These are phyloP conservation scores for Xylaria longipes DNA, from an alignment of 495 filamentous ascomycete genomes.

Conservation along the genomic window DNA sequence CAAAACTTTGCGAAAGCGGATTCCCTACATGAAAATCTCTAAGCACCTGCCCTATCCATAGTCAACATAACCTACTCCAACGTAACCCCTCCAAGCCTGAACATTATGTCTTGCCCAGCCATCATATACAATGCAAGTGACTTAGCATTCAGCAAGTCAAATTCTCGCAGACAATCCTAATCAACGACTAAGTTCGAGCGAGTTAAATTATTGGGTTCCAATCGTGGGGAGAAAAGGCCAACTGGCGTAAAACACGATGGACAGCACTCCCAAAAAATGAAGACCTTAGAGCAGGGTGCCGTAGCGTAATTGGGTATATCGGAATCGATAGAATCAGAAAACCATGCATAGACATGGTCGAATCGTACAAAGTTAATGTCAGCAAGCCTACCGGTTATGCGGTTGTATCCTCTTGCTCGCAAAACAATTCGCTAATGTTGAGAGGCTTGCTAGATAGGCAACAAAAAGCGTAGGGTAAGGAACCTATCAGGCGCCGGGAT, in stretches of 20 bases:
- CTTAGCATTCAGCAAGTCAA: background rate
- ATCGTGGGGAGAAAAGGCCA: slow-evolving; percentile 6
- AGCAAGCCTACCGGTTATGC: background rate
- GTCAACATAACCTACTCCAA: slow-evolving; percentile 7
- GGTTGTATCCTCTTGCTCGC: background rate
- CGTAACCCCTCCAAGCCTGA: background rate
- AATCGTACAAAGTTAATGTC: background rate
- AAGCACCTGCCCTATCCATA: background rate
- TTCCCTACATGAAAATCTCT: slow-evolving; percentile 13
- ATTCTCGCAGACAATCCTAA: background rate
- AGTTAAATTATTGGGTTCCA: slow-evolving; percentile 12
- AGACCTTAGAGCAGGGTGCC: background rate
- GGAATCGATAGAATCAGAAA: slow-evolving; percentile 24
- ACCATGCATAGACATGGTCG: background rate
- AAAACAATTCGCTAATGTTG: background rate
- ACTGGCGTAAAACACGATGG: slow-evolving; percentile 15
- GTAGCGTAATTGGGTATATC: slow-evolving; percentile 4
- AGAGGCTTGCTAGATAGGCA: background rate
- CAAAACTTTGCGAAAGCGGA: slow-evolving; percentile 1
- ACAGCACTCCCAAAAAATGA: slow-evolving; percentile 8
- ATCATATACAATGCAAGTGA: slow-evolving; percentile 1
- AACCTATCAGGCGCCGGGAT: slow-evolving; percentile 36
- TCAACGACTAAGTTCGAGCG: background rate
- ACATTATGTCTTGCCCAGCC: background rate
- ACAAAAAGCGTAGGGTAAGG: background rate